These are phyloP conservation scores for Helichrysum umbraculigerum DNA, from an alignment of 129 eudicot genomes.

Conservation along the genomic window DNA sequence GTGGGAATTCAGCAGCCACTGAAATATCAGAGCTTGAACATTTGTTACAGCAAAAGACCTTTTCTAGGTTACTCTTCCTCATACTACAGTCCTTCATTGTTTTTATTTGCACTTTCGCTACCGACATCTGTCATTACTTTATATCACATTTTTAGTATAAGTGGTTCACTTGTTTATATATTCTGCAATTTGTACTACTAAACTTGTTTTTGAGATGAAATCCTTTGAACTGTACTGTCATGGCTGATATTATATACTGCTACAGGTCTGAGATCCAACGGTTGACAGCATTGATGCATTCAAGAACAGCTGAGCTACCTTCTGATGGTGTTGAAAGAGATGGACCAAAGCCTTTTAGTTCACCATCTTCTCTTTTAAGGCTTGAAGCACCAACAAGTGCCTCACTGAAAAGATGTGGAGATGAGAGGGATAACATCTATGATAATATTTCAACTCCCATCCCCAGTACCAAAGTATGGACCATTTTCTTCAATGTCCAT, in stretches of 20 bases:
- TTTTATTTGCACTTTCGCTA: not conserved
- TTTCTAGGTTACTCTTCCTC: conserved; percentile 64
- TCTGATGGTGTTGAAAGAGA: conserved; percentile 29
- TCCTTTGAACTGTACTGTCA: not conserved
- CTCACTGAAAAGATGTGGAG: conserved; percentile 36
- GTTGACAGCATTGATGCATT: conserved; percentile 59
- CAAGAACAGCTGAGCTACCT: conserved; percentile 47
- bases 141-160: not conserved
- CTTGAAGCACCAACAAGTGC: conserved; percentile 24
- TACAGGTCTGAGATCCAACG: conserved; percentile 69
- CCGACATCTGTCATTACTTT: not conserved
- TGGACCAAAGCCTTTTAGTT: conserved; percentile 26
- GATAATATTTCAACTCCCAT: conserved; percentile 42
- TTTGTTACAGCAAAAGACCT: conserved; percentile 73
- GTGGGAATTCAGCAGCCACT: conserved; percentile 45
- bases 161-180: not conserved
- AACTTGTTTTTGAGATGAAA: conserved; percentile 15
- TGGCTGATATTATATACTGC: conserved; percentile 21
- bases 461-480: conserved; percentile 47
- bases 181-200: not conserved
- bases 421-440: conserved; percentile 24
- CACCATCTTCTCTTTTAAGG: conserved; percentile 24
- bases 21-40: conserved; percentile 83
- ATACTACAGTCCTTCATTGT: not conserved
- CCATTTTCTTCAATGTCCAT: conserved; percentile 5